These are phyloP conservation scores for Chaetomiaceae sp. DNA, from an alignment of 2,329 filamentous ascomycete genomes.

Conservation along the genomic window DNA sequence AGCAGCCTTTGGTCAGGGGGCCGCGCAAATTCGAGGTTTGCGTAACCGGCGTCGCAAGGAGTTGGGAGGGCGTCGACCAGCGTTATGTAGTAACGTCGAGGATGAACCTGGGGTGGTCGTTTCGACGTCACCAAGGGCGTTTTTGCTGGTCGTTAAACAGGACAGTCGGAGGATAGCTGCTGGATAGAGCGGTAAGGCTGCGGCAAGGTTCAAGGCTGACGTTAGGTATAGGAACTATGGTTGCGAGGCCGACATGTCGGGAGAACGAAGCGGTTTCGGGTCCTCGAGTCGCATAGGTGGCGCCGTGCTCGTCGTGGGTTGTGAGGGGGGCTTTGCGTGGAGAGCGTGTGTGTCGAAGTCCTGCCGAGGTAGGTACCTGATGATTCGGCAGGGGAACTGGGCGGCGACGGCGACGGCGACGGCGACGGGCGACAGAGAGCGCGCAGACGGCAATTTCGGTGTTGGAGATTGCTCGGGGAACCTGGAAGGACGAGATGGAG, in stretches of 20 bases:
- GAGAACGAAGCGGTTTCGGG: slow-evolving; percentile 9
- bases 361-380: not conserved
- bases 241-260: slow-evolving; percentile 21
- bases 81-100: no score
- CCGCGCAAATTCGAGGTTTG: not conserved
- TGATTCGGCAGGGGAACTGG: not conserved
- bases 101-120: not conserved
- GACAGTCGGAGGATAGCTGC: not conserved
- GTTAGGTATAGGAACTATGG: no score
- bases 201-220: slow-evolving; percentile 2
- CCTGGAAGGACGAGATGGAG: slow-evolving; percentile 4
- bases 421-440: not conserved
- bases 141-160: not conserved
- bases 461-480: slow-evolving; percentile 8
- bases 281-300: slow-evolving; percentile 19
- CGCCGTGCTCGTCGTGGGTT: slow-evolving; percentile 1
- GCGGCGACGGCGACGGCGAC: not conserved
- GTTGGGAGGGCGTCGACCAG: not conserved
- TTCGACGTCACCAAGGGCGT: not conserved
- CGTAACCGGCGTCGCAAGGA: no score
- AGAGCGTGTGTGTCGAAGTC: not conserved
- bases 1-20: slow-evolving; percentile 6
- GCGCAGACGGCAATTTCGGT: slow-evolving; percentile 3
- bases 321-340: not conserved
- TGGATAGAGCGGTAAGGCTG: not conserved